Base-by-base conservation (phyloP, 2,329 filamentous ascomycete genomes). In the Neofusicoccum sp. region DNA sequence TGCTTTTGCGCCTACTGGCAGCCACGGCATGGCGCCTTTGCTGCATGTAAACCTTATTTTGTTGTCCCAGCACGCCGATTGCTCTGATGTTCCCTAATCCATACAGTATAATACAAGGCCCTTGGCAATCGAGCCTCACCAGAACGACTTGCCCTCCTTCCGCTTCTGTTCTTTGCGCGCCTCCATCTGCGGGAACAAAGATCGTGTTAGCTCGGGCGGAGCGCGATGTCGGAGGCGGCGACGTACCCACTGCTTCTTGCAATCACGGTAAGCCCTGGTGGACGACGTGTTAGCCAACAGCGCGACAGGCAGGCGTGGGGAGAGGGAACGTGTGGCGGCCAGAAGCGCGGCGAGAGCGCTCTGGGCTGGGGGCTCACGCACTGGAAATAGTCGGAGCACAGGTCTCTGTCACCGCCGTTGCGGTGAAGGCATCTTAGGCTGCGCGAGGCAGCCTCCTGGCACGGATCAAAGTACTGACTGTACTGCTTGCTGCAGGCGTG, bases 341-440 rank as follows among this genome's bases (percentile, higher is more conserved):
- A 30, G 54, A 24, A 41, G n/a, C 24, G 31, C 30, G 51, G 36
- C 51, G 51, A 41, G 38, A 34, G 51, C 51, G 38, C 36, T 56
- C 51, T 43, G 36, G 51, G 12, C 14, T 8, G 14, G 41, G 53
- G 31, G 26, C 56, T 43, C 62, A 77, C 90, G 77, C 74, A 97
- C 92, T 97, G 91, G 72, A 99, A 98, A 73, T 96, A 98, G 75
- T 98, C 93, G 65, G 84, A 82, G 73, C 95, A 99, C 89, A 98
- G 89, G n/a, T 87, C 81, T 66, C 87, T 85, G 72, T 98, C 91
- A 12, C 90, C 93, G 24, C 84, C 87, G 73, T 99, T 99, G 24
- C 95, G 86, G 72, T 92, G 88, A 71, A 99, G 79, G 71, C 95
- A 99, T 73, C 86, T 88, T 67, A 97, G 87, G 76, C 93, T 97